A percentile compares a stretch with the other conserved stretches of the same genome.
Evolutionary conservation across 1,284 basidiomycete genomes (phyloP).

Genomic region (Coriolopsis trogii): DNA sequence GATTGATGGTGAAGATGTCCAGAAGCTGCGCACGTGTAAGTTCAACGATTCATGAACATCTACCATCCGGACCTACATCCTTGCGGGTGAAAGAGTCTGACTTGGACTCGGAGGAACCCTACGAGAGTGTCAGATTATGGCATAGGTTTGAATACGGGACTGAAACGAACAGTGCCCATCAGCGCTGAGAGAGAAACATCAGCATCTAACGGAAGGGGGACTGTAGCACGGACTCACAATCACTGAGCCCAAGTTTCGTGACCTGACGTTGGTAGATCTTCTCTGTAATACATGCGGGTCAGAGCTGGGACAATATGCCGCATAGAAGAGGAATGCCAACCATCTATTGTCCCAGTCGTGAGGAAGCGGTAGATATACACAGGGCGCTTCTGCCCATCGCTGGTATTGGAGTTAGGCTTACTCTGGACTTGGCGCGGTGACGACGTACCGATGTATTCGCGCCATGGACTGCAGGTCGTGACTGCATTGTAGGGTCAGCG

Average conservation of each 20-base stretch:
- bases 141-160: not conserved
- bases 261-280: slow-evolving; percentile 93
- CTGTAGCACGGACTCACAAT: slow-evolving; percentile 57
- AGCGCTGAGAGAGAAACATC: slow-evolving; percentile 47
- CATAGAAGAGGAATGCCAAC: slow-evolving; percentile 39
- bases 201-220: not conserved
- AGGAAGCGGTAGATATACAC: slow-evolving; percentile 95
- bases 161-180: slow-evolving; percentile 56
- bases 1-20: slow-evolving; percentile 90
- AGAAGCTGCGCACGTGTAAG: slow-evolving; percentile 56
- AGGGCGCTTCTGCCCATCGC: slow-evolving; percentile 92
- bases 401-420: slow-evolving; percentile 35
- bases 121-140: slow-evolving; percentile 20
- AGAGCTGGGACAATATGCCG: not conserved
- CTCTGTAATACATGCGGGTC: slow-evolving; percentile 45
- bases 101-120: slow-evolving; percentile 62
- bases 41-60: slow-evolving; percentile 1
- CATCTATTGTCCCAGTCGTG: slow-evolving; percentile 80
- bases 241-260: slow-evolving; percentile 91
- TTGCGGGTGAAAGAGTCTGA: slow-evolving; percentile 88
- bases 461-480: slow-evolving; percentile 98
- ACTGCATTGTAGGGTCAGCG: slow-evolving; percentile 39
- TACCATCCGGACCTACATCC: slow-evolving; percentile 58
- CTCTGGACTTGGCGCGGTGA: not conserved
- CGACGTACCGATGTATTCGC: slow-evolving; percentile 82